phyloP scores from a whole-genome alignment of 768 basidiomycete species.

The Rhizopogon salebrosus region DNA sequence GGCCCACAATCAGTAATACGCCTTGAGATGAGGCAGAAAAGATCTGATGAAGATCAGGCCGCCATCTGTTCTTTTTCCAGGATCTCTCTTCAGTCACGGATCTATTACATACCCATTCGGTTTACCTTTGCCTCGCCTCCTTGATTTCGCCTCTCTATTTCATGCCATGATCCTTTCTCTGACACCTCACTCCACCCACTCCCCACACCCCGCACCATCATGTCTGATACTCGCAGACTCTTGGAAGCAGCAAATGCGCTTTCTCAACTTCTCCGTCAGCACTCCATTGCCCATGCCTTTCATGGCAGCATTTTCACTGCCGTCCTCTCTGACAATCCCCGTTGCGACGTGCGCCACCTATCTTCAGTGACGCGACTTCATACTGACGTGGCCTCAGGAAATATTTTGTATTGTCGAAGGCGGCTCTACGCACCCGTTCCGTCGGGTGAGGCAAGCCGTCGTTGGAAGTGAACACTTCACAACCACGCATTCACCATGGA shows the following conservation, averaged over 20 bases:
- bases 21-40: constrained; percentile 4
- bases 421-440: constrained; percentile 68
- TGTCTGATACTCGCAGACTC: constrained; percentile 67
- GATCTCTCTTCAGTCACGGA: constrained; percentile 39
- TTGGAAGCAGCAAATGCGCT: constrained; percentile 75
- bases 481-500: constrained; percentile 77
- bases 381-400: constrained; percentile 45
- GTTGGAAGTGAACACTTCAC: constrained; percentile 60
- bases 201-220: constrained; percentile 30
- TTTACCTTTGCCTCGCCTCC: constrained; percentile 31
- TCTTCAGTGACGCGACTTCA: not conserved
- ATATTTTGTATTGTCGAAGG: constrained; percentile 82
- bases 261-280: constrained; percentile 53
- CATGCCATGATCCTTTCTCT: constrained; percentile 43
- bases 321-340: constrained; percentile 57
- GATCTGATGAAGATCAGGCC: constrained; percentile 26
- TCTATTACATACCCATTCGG: constrained; percentile 47
- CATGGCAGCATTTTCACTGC: constrained; percentile 72
- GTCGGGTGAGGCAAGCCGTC: constrained; percentile 73
- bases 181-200: constrained; percentile 25
- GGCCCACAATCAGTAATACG: constrained; percentile 21
- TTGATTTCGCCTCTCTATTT: constrained; percentile 35
- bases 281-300: constrained; percentile 73
- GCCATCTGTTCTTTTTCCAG: constrained; percentile 34
- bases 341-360: constrained; percentile 52